Evolutionary conservation across 2,329 filamentous ascomycete species (phyloP).

Genomic region (Calonectria pteridis): DNA sequence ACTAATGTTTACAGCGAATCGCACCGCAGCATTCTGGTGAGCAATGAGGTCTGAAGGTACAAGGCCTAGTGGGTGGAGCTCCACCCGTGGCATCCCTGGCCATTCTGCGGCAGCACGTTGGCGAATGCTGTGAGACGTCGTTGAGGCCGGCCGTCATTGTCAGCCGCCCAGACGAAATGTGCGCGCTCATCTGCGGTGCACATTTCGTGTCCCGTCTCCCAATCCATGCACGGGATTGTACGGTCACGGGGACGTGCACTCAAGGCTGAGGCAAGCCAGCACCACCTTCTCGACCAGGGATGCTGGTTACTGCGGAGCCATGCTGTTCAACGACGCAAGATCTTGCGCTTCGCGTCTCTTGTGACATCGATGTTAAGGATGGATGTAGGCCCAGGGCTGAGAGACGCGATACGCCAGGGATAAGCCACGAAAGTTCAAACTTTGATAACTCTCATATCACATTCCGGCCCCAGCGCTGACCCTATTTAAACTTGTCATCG

Average conservation of each 20-base stretch:
- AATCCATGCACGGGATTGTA: not conserved
- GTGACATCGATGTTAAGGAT: not conserved
- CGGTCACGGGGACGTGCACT: conserved; percentile 9
- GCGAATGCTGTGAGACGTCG: conserved; percentile 13
- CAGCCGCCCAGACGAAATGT: conserved; percentile 2
- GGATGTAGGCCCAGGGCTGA: not conserved
- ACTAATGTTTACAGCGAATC: not conserved
- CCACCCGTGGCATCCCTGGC: not conserved
- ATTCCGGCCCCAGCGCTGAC: not conserved
- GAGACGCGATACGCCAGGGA: not conserved
- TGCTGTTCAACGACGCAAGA: conserved; percentile 7
- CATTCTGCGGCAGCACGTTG: not conserved
- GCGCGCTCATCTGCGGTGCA: not conserved
- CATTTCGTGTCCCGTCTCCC: not conserved
- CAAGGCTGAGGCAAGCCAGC: conserved; percentile 1
- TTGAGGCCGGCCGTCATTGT: not conserved
- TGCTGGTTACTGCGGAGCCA: conserved; percentile 18
- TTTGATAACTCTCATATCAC: not conserved
- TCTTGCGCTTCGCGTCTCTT: not conserved
- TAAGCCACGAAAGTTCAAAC: not conserved
- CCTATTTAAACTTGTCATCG: not conserved
- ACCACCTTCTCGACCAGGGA: conserved; percentile 17
- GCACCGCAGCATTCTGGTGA: conserved; percentile 14
- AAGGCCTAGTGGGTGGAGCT: conserved; percentile 4
- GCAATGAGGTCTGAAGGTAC: not conserved